Conservation (phyloP, 2,329 filamentous ascomycete species). For the Ophiostoma montium region DNA sequence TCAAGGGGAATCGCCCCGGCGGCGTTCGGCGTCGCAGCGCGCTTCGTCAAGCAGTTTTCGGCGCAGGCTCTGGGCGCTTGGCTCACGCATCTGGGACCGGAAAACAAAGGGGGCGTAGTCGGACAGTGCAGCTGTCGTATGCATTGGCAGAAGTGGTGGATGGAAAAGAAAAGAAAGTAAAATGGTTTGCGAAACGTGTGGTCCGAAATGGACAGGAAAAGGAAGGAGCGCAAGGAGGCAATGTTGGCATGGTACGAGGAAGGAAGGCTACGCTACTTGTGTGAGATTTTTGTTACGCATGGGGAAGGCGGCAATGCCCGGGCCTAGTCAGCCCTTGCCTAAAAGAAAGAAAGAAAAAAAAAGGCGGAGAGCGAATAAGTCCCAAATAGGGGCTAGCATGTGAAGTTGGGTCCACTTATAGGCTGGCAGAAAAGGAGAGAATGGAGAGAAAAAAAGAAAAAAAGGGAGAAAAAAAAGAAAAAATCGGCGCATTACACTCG, state of each 20-base stretch:
- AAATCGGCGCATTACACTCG: too few species aligned
- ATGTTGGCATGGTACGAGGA: too few species aligned
- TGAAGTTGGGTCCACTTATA: too few species aligned
- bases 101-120: conserved; percentile 33
- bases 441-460: too few species aligned
- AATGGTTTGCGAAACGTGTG: too few species aligned
- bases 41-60: conserved; percentile 35
- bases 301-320: background rate
- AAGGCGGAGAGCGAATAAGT: too few species aligned
- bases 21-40: conserved; percentile 45
- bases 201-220: too few species aligned
- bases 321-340: background rate
- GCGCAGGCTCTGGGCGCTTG: conserved; percentile 33
- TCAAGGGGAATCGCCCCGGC: conserved; percentile 29
- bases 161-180: background rate
- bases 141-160: conserved; percentile 32
- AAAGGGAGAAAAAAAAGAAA: too few species aligned
- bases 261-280: background rate
- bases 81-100: conserved; percentile 43
- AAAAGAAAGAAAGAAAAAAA: background rate
- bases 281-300: background rate
- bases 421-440: too few species aligned
- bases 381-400: too few species aligned
- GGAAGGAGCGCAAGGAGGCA: background rate
- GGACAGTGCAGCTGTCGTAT: conserved; percentile 33